Evolutionary conservation across 2,329 filamentous ascomycete species (phyloP), one percentile per base, ranked within the genome.

Genomic region (Ceratocystis cacaofunesta): DNA sequence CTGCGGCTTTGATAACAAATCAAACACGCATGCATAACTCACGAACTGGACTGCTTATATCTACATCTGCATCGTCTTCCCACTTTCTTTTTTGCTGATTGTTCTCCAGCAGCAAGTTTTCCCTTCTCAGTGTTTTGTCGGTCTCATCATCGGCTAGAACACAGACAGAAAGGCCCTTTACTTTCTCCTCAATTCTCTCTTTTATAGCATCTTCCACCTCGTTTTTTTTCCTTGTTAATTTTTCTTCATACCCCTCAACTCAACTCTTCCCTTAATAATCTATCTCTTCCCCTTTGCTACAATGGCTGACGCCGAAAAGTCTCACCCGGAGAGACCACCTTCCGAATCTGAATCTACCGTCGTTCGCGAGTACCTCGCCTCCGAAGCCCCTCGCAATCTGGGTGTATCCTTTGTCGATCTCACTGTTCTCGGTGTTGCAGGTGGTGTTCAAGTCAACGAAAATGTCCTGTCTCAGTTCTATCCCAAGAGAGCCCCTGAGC

Each of bases 381-480:
- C 57, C 28, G 58, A 62, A 22, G 5, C n/a, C 25, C 36, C 43
- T 17, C 43, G 64, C n/a, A 43, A 52, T 17, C 32, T 65, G 28
- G 64, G 64, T 10, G 58, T 65, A 12, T 62, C 57, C 1, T 65
- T 65, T 61, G 44, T 57, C 48, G 32, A 65, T 55, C 28, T 65
- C 7, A 55, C 64, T 8, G 44, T 65, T 32, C 19, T 41, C 15
- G 64, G 64, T 44, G 58, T 55, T 17, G 57, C 44, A 6, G 64
- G 64, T 10, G 64, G 64, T 25, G 64, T 65, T 30, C 58, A 61
- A 22, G 30, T 88, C 41, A 84, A 88, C 68, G 85, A 88, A 69
- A 83, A 87, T 62, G 80, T 87, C 61, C 63, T 83, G 0, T 82
- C 82, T 0, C 84, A 82, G 68, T 82, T 80, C 75, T 83, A 82